Evolutionary conservation across 2,329 filamentous ascomycete species (phyloP), one percentile per base, ranked within the genome.

Genomic region (Neonectria coccinea): DNA sequence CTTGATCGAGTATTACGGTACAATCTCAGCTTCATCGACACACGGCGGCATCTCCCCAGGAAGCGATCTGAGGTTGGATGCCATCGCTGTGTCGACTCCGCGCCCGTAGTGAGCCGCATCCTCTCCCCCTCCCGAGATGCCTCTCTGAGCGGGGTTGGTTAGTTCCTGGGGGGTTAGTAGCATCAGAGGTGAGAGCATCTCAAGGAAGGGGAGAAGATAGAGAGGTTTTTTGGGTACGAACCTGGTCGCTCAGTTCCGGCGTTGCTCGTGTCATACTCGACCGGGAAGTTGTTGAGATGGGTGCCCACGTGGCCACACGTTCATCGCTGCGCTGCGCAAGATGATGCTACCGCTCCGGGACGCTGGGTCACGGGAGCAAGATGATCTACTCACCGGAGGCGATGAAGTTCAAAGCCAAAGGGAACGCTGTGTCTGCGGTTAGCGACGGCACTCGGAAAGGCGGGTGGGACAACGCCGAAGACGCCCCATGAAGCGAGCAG

Each of bases 1-100:
- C 92, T 96, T 96, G 92, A 92, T 96, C 92, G 92, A 95, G 92
- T 95, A 90, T 89, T 85, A 94, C 92, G 92, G 92, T 96, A 89
- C 91, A 90, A 91, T 95, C 92, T 96, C 92, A 95, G 92, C 92
- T 88, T 94, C 87, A 83, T 88, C 76, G 81, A 77, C 74, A 70
- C 82, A 78, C 64, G 70, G 59, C 61, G 51, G 65, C 77, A 80
- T 84, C 82, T 84, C 80, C 80, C 75, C 70, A 29, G 42, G 62
- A 33, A 29, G 7, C 45, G 47, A 45, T 52, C 47, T 9, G 29
- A 78, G 85, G 87, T 83, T 89, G 84, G 86, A 89, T 86, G 79
- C 70, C 67, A 69, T 72, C 69, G 50, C 65, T 79, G 79, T 77
- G 79, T 84, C 81, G 80, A 89, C 82, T 93, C 85, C 73, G 92